Evolutionary conservation across 768 basidiomycete species (phyloP).

Genomic region (Leccinellum luteum): DNA sequence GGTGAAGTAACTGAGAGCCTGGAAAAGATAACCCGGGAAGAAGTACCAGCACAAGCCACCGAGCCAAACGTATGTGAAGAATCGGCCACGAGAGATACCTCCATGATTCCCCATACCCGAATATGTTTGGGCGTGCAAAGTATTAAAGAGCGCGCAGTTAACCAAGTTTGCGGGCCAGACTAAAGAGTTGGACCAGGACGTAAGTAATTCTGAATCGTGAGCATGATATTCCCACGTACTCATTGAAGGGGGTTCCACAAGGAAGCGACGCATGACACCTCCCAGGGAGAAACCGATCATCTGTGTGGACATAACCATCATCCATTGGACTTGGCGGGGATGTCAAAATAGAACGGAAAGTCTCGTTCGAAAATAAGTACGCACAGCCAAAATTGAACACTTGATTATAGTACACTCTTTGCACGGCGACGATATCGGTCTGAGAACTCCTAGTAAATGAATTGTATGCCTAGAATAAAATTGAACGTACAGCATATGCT

Average conservation of each 20-base stretch:
- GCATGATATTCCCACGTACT: slow-evolving; percentile 35
- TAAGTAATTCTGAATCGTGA: no score
- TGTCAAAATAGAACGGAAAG: not conserved
- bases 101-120: slow-evolving; percentile 42
- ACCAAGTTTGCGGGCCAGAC: slow-evolving; percentile 76
- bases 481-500: slow-evolving; percentile 17
- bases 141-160: slow-evolving; percentile 71
- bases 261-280: slow-evolving; percentile 57
- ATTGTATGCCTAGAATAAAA: not conserved
- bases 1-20: slow-evolving; percentile 58
- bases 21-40: slow-evolving; percentile 74
- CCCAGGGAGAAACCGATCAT: slow-evolving; percentile 64
- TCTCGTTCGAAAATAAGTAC: slow-evolving; percentile 16
- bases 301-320: slow-evolving; percentile 70
- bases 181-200: slow-evolving; percentile 32
- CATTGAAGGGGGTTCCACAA: slow-evolving; percentile 65
- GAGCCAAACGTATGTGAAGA: slow-evolving; percentile 48
- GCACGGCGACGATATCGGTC: slow-evolving; percentile 74
- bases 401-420: slow-evolving; percentile 65
- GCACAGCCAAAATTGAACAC: slow-evolving; percentile 46
- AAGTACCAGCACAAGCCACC: slow-evolving; percentile 48
- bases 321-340: slow-evolving; percentile 47
- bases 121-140: slow-evolving; percentile 59
- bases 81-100: slow-evolving; percentile 50
- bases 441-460: slow-evolving; percentile 9